Evolutionary conservation across 148 eudicot species (phyloP).

Genomic region (Silene conica): DNA sequence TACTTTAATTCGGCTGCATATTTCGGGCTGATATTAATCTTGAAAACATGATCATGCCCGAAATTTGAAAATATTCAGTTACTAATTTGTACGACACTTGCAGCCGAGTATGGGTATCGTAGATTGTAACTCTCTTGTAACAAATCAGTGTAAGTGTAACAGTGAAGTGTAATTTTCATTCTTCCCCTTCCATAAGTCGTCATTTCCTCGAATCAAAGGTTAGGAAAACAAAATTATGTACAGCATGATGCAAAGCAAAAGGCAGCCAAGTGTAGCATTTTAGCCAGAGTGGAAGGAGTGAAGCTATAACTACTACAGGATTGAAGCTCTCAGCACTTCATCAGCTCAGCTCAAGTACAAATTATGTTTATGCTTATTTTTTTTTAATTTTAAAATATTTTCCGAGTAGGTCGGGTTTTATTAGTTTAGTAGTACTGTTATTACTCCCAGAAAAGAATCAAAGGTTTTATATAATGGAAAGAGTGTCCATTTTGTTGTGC

Average conservation of each 20-base stretch:
- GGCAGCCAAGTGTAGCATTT: conserved; percentile 15
- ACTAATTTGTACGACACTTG: too few relatives aligned
- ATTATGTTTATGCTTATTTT: conserved; percentile 19
- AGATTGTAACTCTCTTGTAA: conserved; percentile 4
- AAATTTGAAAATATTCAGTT: too few relatives aligned
- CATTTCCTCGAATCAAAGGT: background rate
- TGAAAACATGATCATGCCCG: too few relatives aligned
- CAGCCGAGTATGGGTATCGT: background rate
- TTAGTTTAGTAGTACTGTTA: conserved; percentile 15
- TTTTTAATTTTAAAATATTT: background rate
- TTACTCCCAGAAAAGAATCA: conserved; percentile 3
- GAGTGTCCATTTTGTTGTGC: conserved; percentile 7
- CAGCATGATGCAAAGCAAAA: conserved; percentile 26
- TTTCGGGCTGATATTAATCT: too few relatives aligned
- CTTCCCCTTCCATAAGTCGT: conserved; percentile 22
- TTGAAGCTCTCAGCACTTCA: conserved; percentile 15
- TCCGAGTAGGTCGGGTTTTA: background rate
- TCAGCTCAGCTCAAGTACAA: conserved; percentile 26
- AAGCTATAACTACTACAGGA: conserved; percentile 20
- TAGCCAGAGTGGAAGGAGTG: conserved; percentile 29
- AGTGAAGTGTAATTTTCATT: conserved; percentile 18
- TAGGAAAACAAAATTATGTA: conserved; percentile 22
- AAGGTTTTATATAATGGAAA: conserved; percentile 14
- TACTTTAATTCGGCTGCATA: background rate
- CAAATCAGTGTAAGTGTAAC: background rate